Conservation (phyloP, 2,329 filamentous ascomycete species). For the Trichophyton mentagrophytes region DNA sequence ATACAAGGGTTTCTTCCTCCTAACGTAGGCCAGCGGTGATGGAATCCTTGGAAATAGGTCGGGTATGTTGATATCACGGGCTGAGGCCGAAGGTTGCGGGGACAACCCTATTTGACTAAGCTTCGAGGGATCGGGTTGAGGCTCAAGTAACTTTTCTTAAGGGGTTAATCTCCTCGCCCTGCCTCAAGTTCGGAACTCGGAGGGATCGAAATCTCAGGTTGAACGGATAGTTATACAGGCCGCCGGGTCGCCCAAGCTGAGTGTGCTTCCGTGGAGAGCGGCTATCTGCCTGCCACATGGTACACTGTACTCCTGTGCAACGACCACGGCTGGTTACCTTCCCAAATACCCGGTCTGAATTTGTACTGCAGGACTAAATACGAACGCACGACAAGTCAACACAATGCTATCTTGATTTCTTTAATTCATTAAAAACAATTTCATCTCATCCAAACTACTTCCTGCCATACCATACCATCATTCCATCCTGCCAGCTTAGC, state of each 20-base stretch:
- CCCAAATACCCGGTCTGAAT: neutral
- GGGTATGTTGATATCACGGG: no score
- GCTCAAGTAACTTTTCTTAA: no score
- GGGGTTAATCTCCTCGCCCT: no score
- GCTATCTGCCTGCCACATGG: neutral
- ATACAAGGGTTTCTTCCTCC: no score
- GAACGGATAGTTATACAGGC: neutral
- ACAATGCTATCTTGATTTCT: neutral
- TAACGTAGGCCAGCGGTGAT: no score
- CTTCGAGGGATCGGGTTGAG: no score
- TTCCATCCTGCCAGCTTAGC: neutral
- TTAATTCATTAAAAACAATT: constrained; percentile 2
- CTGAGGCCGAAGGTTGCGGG: no score
- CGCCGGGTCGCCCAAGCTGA: neutral
- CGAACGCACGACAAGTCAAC: neutral
- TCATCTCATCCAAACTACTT: constrained; percentile 2
- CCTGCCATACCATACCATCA: neutral
- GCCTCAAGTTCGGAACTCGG: no score
- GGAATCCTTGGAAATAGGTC: no score
- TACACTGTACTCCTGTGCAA: neutral
- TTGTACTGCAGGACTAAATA: neutral
- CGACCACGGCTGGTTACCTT: neutral
- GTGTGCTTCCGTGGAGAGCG: neutral
- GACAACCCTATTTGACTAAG: no score
- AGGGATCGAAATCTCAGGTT: no score